Evolutionary conservation across 495 filamentous ascomycete genomes (phyloP).

Genomic region (Aspergillus saccharolyticus): DNA sequence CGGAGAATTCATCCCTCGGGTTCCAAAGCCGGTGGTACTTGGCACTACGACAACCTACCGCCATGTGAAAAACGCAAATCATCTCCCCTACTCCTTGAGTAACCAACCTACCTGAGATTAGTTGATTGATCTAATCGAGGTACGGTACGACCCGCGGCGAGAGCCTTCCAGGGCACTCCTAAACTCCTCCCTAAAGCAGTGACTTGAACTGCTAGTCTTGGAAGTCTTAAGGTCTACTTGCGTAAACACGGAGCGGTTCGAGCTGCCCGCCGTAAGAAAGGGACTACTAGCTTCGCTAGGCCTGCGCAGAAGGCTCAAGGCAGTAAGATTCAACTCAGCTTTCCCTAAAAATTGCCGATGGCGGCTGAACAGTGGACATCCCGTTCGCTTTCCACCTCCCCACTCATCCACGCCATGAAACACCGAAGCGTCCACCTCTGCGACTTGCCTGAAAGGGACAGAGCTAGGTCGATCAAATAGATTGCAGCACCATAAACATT

Average conservation of each 20-base stretch:
- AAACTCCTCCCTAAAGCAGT: too few species aligned
- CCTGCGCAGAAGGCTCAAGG: background rate
- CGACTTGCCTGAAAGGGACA: conserved; percentile 11
- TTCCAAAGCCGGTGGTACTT: background rate
- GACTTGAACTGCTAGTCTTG: background rate
- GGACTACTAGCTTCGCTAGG: background rate
- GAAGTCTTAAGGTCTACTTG: background rate
- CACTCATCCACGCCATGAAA: background rate
- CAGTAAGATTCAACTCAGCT: background rate
- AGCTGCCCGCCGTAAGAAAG: background rate
- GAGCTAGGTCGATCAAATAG: conserved; percentile 2
- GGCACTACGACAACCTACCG: background rate
- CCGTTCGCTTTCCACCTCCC: background rate
- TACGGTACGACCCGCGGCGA: background rate
- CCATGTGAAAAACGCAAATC: background rate
- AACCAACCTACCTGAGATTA: too few species aligned
- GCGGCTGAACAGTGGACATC: background rate
- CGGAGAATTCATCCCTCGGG: background rate
- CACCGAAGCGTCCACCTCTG: background rate
- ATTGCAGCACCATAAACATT: background rate
- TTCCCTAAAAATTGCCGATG: background rate
- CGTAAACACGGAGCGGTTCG: background rate
- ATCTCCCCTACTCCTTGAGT: background rate
- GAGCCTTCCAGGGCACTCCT: too few species aligned
- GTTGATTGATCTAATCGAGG: background rate